These are phyloP conservation scores for Aspergillus novofumigatus DNA, from an alignment of 2,329 filamentous ascomycete genomes.

Conservation along the genomic window DNA sequence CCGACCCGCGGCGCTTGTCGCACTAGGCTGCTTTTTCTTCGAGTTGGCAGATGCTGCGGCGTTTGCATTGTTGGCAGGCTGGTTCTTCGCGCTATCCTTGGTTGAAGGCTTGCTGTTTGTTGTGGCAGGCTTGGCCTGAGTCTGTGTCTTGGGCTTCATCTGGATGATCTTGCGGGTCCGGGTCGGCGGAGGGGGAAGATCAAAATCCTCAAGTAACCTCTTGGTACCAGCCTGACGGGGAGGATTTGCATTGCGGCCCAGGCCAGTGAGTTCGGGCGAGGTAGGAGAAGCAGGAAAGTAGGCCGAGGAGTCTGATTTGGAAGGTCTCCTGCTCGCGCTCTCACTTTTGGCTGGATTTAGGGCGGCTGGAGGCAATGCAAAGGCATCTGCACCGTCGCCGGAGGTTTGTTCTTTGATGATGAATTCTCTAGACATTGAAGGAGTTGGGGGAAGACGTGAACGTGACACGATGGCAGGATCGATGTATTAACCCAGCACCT, in stretches of 20 bases:
- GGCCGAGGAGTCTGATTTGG: constrained; percentile 24
- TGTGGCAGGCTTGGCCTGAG: constrained; percentile 41
- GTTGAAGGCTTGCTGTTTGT: constrained; percentile 17
- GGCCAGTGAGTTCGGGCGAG: constrained; percentile 26
- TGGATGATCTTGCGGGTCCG: constrained; percentile 95
- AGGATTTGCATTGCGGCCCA: constrained; percentile 18
- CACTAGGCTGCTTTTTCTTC: constrained; percentile 74
- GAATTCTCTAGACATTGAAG: constrained; percentile 37
- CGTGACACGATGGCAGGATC: constrained; percentile 26
- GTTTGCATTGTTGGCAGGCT: constrained; percentile 9
- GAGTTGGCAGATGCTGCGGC: constrained; percentile 35
- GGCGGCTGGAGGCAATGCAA: constrained; percentile 36
- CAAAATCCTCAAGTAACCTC: constrained; percentile 53
- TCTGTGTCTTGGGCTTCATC: constrained; percentile 70
- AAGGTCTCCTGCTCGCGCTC: constrained; percentile 24
- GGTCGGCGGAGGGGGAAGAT: constrained; percentile 86
- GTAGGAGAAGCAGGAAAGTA: constrained; percentile 32
- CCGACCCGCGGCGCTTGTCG: constrained; percentile 78
- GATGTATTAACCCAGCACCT: background rate
- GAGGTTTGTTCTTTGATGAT: constrained; percentile 33
- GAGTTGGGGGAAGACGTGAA: constrained; percentile 33
- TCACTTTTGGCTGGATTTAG: constrained; percentile 23
- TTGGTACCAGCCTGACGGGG: constrained; percentile 35
- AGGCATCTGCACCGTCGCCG: constrained; percentile 28
- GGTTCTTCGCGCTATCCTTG: constrained; percentile 22